Conservation (phyloP, 2,329 filamentous ascomycete species). For the Colletotrichum zoysiae region DNA sequence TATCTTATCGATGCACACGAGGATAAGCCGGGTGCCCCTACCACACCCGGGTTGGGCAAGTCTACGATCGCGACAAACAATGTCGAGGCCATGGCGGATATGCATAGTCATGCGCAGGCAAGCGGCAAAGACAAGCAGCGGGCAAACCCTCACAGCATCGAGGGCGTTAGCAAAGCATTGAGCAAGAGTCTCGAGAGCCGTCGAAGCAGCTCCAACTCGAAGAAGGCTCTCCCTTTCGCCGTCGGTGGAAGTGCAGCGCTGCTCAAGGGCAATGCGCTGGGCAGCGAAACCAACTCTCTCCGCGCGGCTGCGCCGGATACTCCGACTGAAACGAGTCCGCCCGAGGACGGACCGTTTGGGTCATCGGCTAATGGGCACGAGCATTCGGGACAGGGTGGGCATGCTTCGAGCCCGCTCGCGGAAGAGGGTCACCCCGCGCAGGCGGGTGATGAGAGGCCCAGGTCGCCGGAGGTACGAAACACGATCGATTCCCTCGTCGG, state of each 20-base stretch:
- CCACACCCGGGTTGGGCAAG: constrained; percentile 92
- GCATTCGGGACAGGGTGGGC: constrained; percentile 16
- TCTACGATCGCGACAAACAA: constrained; percentile 90
- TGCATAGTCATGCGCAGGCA: constrained; percentile 63
- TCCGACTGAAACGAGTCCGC: constrained; percentile 56
- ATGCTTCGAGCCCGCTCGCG: constrained; percentile 22
- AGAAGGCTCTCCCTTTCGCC: constrained; percentile 75
- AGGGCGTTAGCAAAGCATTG: constrained; percentile 80
- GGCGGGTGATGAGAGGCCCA: constrained; percentile 34
- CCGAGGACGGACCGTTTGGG: constrained; percentile 49
- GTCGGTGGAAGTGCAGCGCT: constrained; percentile 52
- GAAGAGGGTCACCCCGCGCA: constrained; percentile 32
- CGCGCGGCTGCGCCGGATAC: constrained; percentile 62
- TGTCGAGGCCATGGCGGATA: constrained; percentile 86
- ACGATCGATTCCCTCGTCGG: constrained; percentile 65
- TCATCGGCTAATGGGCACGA: constrained; percentile 27
- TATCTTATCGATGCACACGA: constrained; percentile 94
- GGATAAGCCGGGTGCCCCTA: constrained; percentile 90
- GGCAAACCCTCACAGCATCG: constrained; percentile 69
- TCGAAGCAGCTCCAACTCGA: constrained; percentile 87
- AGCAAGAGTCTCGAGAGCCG: constrained; percentile 93
- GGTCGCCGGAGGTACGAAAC: constrained; percentile 64
- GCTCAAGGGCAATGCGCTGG: constrained; percentile 64
- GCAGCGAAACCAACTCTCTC: constrained; percentile 71
- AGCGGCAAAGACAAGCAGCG: constrained; percentile 59